phyloP scores from a whole-genome alignment of 2,329 filamentous ascomycete species.

The Neoascochyta sp. region DNA sequence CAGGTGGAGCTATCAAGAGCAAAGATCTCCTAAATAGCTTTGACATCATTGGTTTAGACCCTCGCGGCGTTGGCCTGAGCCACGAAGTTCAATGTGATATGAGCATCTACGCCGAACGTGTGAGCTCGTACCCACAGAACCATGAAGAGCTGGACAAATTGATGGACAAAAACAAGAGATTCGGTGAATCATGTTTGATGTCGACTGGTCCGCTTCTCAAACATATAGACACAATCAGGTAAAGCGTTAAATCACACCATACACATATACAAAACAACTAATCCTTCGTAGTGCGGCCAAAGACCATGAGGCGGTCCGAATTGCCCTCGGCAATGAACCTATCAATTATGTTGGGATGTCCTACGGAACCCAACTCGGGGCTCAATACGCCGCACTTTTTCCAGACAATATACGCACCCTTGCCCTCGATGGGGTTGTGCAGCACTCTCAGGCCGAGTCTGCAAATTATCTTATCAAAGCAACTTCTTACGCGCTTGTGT shows the following conservation, averaged over 20 bases:
- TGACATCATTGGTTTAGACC: constrained; percentile 46
- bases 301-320: constrained; percentile 38
- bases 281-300: constrained; percentile 10
- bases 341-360: constrained; percentile 44
- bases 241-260: not conserved
- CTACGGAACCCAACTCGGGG: constrained; percentile 47
- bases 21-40: constrained; percentile 27
- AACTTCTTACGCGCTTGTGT: constrained; percentile 35
- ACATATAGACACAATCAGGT: constrained; percentile 42
- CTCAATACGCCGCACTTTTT: constrained; percentile 45
- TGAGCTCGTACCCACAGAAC: constrained; percentile 39
- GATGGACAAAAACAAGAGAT: constrained; percentile 38
- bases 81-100: constrained; percentile 41
- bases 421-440: constrained; percentile 46
- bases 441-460: constrained; percentile 40
- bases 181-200: constrained; percentile 42
- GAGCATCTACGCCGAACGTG: constrained; percentile 37
- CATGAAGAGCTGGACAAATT: constrained; percentile 38
- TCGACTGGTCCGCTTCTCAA: constrained; percentile 41
- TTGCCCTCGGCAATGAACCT: constrained; percentile 29
- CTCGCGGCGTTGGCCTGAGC: constrained; percentile 44
- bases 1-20: constrained; percentile 1
- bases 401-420: constrained; percentile 44
- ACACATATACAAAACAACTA: not conserved
- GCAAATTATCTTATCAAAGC: constrained; percentile 37